These are phyloP conservation scores for Peniophora sp. DNA, from an alignment of 1,284 basidiomycete species.

Conservation along the genomic window DNA sequence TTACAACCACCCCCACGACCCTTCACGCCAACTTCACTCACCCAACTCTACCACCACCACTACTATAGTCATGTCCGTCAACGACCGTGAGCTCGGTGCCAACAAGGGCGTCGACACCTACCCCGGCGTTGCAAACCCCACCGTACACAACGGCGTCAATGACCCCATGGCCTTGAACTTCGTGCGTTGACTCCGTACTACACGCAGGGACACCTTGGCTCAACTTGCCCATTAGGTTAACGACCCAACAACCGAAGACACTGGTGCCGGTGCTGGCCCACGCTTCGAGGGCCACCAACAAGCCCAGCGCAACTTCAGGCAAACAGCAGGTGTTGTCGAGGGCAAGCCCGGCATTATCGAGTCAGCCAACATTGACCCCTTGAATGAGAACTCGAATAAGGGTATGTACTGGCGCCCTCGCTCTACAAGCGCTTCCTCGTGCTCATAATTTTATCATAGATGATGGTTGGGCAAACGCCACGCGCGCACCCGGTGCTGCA, in stretches of 20 bases:
- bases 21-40: neutral
- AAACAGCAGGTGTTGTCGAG: conserved; percentile 38
- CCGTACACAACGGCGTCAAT: conserved; percentile 24
- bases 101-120: conserved; percentile 29
- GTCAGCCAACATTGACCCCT: conserved; percentile 39
- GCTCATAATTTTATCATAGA: conserved; percentile 17
- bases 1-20: neutral
- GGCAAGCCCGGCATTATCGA: conserved; percentile 48
- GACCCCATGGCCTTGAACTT: conserved; percentile 34
- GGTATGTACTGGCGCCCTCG: conserved; percentile 17
- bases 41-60: neutral
- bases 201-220: neutral
- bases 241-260: conserved; percentile 28
- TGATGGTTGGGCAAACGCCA: conserved; percentile 34
- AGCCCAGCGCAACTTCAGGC: conserved; percentile 28
- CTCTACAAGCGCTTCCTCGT: neutral
- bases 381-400: conserved; percentile 37
- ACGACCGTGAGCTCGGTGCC: conserved; percentile 23
- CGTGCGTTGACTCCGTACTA: conserved; percentile 20
- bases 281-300: conserved; percentile 29
- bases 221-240: conserved; percentile 23
- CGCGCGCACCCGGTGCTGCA: neutral
- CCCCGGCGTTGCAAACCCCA: conserved; percentile 40
- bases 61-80: conserved; percentile 20
- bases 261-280: conserved; percentile 34